Evolutionary conservation across 331 rosid species (phyloP), one percentile per base, ranked within the genome.

Genomic region (Cydonia oblonga): DNA sequence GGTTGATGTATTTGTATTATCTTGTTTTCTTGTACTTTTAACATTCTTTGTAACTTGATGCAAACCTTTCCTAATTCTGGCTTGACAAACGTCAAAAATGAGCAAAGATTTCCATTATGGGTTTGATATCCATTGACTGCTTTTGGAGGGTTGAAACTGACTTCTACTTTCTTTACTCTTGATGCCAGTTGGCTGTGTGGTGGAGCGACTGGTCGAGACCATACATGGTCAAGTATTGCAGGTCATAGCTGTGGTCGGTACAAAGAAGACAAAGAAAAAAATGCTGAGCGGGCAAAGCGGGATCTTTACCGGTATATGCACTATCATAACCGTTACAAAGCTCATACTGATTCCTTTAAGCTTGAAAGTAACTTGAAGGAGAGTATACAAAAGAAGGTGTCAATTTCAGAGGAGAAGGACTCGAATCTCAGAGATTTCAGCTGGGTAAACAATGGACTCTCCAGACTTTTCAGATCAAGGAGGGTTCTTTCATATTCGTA

Each of bases 111-210:
- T 23, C 26, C 61, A 28, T 5, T 61, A 26, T 61, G 29, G 66
- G 63, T 54, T 53, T 20, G 68, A 35, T 20, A 38, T 38, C 15
- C 38, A 13, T 22, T 40, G 53, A 65, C 54, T 38, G n/a, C 24
- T 66, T n/a, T 9, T 35, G 9, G 19, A 33, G 54, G 23, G 13
- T 11, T 54, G 63, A 49, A 29, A 46, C 42, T 46, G 32, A 71
- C 51, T 30, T 70, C 4, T 66, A 40, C 65, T 51, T 82, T 29
- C 26, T 71, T 16, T 56, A 64, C 20, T 73, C 40, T 73, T 68
- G 81, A n/a, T 84, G 84, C 96, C 96, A 95, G 99, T 84, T 95
- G 99, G 99, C 80, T 90, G 33, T 95, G 99, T 79, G 99, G 96
- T 69, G 97, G 88, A 81, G 96, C 97, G 53, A 95, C 99, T 38